Percentiles rank a stretch among this genome's conserved stretches.
phyloP scores from a whole-genome alignment of 2,329 filamentous ascomycete genomes.

The Fonsecaea monophora region DNA sequence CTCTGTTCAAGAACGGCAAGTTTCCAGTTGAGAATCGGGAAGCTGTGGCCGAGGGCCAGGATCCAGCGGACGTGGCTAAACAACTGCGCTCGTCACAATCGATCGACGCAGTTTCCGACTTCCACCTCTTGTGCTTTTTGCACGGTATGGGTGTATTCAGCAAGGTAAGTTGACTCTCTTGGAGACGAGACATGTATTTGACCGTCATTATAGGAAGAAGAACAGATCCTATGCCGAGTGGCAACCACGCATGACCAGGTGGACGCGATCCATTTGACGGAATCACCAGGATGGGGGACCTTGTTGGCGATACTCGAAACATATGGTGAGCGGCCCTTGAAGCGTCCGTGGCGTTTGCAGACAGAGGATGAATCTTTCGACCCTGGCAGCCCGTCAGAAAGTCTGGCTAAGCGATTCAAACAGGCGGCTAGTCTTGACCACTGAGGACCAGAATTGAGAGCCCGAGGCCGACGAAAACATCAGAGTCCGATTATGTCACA shows the following conservation, averaged over 20 bases:
- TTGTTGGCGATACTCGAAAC: constrained; percentile 88
- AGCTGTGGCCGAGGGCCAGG: constrained; percentile 83
- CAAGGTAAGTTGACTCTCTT: constrained; percentile 67
- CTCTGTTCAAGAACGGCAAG: constrained; percentile 71
- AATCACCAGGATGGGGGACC: constrained; percentile 91
- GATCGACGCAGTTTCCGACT: constrained; percentile 80
- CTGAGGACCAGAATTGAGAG: constrained; percentile 20
- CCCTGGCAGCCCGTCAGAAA: constrained; percentile 58
- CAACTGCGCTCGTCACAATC: constrained; percentile 71
- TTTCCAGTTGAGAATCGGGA: constrained; percentile 95
- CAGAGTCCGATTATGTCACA: constrained; percentile 3
- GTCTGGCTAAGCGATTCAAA: constrained; percentile 71
- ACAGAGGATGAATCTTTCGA: constrained; percentile 48
- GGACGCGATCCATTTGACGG: constrained; percentile 81
- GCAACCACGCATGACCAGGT: constrained; percentile 80
- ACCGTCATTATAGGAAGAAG: constrained; percentile 73
- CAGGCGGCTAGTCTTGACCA: constrained; percentile 50
- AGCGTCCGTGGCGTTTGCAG: constrained; percentile 46
- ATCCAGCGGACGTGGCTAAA: constrained; percentile 71
- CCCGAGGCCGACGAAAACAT: not conserved
- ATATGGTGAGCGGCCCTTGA: constrained; percentile 80
- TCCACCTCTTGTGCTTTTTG: constrained; percentile 90
- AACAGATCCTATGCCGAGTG: constrained; percentile 81
- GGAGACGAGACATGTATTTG: constrained; percentile 35
- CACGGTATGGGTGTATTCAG: constrained; percentile 79